A percentile compares a stretch with the other conserved stretches of the same genome.
Evolutionary conservation across 768 basidiomycete species (phyloP).

Genomic region (Butyriboletus loyo): DNA sequence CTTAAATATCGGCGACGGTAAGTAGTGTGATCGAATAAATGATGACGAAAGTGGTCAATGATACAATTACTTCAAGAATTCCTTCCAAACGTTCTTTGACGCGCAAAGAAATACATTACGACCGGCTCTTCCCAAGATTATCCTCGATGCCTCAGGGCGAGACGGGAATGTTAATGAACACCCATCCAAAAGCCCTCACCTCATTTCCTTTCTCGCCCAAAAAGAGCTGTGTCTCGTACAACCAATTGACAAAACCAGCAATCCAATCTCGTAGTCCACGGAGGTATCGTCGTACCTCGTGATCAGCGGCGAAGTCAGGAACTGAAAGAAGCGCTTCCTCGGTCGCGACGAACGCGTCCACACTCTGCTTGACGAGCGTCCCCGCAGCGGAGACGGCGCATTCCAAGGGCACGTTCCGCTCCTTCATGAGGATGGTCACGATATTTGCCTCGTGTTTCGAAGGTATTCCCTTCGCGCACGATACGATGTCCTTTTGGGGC

Average conservation of each 20-base stretch:
- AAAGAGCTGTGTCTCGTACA: slow-evolving; percentile 61
- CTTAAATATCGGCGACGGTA: not conserved
- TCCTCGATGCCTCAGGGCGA: not conserved
- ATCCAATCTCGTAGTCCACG: slow-evolving; percentile 55
- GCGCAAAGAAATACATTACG: slow-evolving; percentile 1
- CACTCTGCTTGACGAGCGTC: slow-evolving; percentile 25
- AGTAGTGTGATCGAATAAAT: not conserved
- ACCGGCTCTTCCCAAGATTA: not conserved
- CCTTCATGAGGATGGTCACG: slow-evolving; percentile 46
- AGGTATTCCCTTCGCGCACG: slow-evolving; percentile 48
- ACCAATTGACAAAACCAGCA: slow-evolving; percentile 59
- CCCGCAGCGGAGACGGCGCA: slow-evolving; percentile 36
- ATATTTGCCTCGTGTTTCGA: slow-evolving; percentile 41
- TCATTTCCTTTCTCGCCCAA: slow-evolving; percentile 56
- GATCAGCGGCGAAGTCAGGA: slow-evolving; percentile 12
- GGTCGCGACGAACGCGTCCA: slow-evolving; percentile 26
- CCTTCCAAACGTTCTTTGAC: not conserved
- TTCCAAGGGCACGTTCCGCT: slow-evolving; percentile 45
- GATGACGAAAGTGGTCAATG: not conserved
- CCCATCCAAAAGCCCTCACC: slow-evolving; percentile 61
- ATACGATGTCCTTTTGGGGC: slow-evolving; percentile 50
- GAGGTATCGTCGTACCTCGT: slow-evolving; percentile 38
- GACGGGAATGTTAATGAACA: slow-evolving; percentile 46
- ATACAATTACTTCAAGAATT: slow-evolving; percentile 6
- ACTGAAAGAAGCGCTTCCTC: slow-evolving; percentile 22